Evolutionary conservation across 345 rosid species (phyloP).

Genomic region (Microthlaspi erraticum): DNA sequence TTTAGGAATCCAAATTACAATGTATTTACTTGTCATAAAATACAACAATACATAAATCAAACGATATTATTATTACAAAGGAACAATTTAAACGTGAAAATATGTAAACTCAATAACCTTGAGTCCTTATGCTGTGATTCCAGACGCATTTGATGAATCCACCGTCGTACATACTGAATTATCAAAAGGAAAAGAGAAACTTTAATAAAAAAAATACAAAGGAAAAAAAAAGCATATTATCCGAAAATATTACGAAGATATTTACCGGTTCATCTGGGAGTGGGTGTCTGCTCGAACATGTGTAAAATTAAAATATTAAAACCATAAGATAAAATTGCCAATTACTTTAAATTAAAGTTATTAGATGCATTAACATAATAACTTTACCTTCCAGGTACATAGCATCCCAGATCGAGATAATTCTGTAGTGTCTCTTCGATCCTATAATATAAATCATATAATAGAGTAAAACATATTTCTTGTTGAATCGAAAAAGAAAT

Average conservation of each 20-base stretch:
- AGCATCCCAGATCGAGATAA: not conserved
- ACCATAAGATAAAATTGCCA: not conserved
- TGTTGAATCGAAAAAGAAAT: not conserved
- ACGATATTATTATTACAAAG: not conserved
- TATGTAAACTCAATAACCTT: not conserved
- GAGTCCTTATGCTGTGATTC: not conserved
- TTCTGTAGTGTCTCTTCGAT: slow-evolving; percentile 3
- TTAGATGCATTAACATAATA: not conserved
- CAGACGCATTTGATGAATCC: not conserved
- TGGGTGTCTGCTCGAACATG: not conserved
- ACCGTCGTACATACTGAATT: not conserved
- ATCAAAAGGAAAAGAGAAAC: too few relatives aligned
- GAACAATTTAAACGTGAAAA: not conserved
- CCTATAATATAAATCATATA: not conserved
- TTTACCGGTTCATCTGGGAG: slow-evolving; percentile 6
- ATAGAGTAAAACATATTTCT: not conserved
- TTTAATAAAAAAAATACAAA: not conserved
- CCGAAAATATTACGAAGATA: not conserved
- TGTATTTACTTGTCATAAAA: not conserved
- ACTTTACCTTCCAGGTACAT: not conserved
- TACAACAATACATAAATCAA: not conserved
- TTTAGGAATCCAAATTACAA: not conserved
- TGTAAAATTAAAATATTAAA: too few relatives aligned
- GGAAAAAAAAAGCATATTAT: too few relatives aligned
- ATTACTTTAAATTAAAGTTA: not conserved